Evolutionary conservation across 495 filamentous ascomycete genomes (phyloP), one percentile per base, ranked within the genome.

Genomic region (Penicillium ucsense): DNA sequence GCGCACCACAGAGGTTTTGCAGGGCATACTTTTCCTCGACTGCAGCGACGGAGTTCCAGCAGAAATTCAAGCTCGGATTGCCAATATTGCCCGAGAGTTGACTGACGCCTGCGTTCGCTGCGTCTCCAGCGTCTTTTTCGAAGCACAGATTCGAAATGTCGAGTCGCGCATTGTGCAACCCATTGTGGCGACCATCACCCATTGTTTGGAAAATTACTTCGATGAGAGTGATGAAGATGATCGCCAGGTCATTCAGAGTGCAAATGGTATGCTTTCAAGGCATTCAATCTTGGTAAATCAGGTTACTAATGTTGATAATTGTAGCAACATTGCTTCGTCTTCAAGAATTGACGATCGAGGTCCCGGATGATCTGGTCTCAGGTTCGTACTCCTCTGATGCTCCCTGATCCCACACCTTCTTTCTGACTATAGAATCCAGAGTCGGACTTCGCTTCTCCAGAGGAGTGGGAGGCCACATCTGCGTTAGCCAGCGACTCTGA

Each of bases 1-100:
- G 10, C 66, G 68, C 31, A 78, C 81, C 2, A 71, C 82, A 42
- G 66, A 67, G 4, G 65, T 85, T 41, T 56, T 87, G 31, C 65
- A 75, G 6, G 71, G 77, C 39, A 48, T 86, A 28, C 81, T 88
- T 54, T 65, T 55, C 39, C 12, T 30, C 32, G 53, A 54, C 37
- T 63, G 69, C n/a, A 46, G 56, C 10, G 49, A 62, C 28, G 61
- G 63, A 41, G 29, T 52, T 28, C 52, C 46, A 10, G 64, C 68
- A 9, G 60, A 67, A 5, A 53, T 48, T 41, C 50, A 52, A 31
- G 12, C 51, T 0, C 60, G 48, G 34, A 54, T 65, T 39, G 35
- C 44, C 7, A 41, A 37, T 5, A 59, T 66, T 40, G 71, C 65
- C 6, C 65, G 57, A 30, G 57, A 62, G 12, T 59, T 77, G 4